Evolutionary conservation across 306 rosid genomes (phyloP).

Genomic region (Citrullus amarus): DNA sequence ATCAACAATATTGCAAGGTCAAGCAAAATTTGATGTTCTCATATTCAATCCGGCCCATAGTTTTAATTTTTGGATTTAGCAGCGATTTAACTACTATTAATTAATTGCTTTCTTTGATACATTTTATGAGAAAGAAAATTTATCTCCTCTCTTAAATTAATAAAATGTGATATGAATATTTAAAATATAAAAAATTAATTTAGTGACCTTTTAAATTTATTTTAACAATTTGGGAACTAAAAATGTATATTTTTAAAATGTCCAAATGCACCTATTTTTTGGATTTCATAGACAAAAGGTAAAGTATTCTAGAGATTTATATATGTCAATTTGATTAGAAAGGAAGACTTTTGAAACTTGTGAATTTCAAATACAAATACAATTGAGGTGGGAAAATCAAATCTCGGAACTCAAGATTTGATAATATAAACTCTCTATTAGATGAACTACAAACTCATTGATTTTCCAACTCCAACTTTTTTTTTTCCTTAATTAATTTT

Average conservation of each 20-base stretch:
- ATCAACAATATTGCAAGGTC: background rate
- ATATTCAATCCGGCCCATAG: background rate
- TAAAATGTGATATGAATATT: no score
- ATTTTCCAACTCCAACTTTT: background rate
- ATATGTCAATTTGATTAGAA: background rate
- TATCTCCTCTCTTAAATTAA: no score
- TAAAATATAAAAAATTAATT: no score
- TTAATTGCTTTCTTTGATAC: background rate
- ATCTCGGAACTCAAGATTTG: no score
- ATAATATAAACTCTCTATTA: no score
- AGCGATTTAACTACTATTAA: background rate
- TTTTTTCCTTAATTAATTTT: background rate
- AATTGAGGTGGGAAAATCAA: no score
- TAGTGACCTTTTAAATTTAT: no score
- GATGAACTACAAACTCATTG: background rate
- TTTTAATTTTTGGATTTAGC: background rate
- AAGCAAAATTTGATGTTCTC: background rate
- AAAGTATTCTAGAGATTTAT: background rate
- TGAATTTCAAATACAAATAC: background rate
- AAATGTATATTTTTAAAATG: no score
- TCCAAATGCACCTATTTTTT: no score
- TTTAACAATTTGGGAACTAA: no score
- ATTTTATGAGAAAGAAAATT: background rate
- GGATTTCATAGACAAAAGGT: no score
- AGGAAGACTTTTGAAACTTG: background rate